Evolutionary conservation across 2,329 filamentous ascomycete species (phyloP).

Genomic region (Plectosphaerella sp.): DNA sequence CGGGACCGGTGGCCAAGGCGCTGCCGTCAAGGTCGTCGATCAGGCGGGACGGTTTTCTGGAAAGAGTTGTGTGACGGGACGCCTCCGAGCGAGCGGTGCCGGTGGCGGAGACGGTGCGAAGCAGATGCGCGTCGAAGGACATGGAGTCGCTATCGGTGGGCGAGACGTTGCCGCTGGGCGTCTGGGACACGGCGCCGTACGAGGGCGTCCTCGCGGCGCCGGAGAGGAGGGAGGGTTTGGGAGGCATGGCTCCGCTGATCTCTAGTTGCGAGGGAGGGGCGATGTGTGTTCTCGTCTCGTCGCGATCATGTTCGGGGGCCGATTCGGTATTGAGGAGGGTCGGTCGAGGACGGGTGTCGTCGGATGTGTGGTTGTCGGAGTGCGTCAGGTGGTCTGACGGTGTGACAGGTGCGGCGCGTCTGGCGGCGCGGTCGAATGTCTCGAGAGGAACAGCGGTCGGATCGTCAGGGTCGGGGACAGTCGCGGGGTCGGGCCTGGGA

Average conservation of each 20-base stretch:
- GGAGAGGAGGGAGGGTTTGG: slow-evolving; percentile 26
- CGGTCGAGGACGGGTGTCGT: background rate
- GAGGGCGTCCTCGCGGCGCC: slow-evolving; percentile 21
- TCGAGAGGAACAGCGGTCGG: background rate
- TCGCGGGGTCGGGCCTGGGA: background rate
- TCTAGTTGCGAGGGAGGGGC: slow-evolving; percentile 7
- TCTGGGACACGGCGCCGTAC: slow-evolving; percentile 32
- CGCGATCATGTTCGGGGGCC: slow-evolving; percentile 11
- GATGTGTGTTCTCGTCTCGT: slow-evolving; percentile 3
- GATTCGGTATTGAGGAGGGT: background rate
- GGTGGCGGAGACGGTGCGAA: slow-evolving; percentile 27
- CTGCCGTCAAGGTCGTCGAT: slow-evolving; percentile 49
- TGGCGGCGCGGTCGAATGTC: background rate
- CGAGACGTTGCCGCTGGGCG: slow-evolving; percentile 29
- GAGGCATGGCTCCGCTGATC: slow-evolving; percentile 10
- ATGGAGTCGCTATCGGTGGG: slow-evolving; percentile 27
- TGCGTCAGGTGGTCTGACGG: no score
- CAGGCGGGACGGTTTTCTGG: slow-evolving; percentile 26
- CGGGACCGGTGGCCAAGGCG: slow-evolving; percentile 46
- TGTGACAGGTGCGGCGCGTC: no score
- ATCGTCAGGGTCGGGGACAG: slow-evolving; percentile 1
- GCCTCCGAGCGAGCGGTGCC: slow-evolving; percentile 25
- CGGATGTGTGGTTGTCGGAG: background rate
- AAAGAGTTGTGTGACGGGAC: slow-evolving; percentile 20
- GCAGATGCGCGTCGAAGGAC: slow-evolving; percentile 23